Conservation (phyloP, 2,329 filamentous ascomycete species). For the Cladophialophora exuberans region DNA sequence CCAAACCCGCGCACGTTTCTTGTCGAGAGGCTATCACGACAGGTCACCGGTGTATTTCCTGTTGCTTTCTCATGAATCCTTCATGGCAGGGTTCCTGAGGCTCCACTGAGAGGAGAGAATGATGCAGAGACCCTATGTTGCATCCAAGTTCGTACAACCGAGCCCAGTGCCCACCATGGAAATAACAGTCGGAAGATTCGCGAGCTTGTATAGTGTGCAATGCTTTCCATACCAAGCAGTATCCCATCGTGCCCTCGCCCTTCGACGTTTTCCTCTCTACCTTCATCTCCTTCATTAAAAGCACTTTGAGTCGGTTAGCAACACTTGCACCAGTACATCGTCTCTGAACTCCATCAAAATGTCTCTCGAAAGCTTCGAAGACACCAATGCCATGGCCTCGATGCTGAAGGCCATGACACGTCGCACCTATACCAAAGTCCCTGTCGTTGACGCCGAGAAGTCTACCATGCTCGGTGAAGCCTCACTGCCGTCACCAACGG, state of each 20-base stretch:
- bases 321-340: too few species aligned
- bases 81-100: too few species aligned
- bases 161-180: neutral
- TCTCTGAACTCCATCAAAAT: slow-evolving; percentile 1
- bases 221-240: too few species aligned
- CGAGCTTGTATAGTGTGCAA: too few species aligned
- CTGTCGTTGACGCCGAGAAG: slow-evolving; percentile 20
- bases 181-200: neutral
- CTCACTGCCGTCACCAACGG: neutral
- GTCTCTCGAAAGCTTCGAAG: slow-evolving; percentile 25
- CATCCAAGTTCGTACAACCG: too few species aligned
- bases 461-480: slow-evolving; percentile 5
- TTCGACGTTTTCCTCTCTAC: neutral
- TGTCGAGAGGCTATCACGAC: slow-evolving; percentile 5
- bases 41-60: neutral
- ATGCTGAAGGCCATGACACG: slow-evolving; percentile 22
- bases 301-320: too few species aligned
- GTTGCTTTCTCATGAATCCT: too few species aligned
- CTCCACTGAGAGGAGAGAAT: neutral
- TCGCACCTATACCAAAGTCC: slow-evolving; percentile 12
- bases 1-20: slow-evolving; percentile 12
- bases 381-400: slow-evolving; percentile 24
- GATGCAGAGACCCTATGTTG: neutral
- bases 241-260: too few species aligned
- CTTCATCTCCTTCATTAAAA: neutral